Evolutionary conservation across 805 yeast species (phyloP), one percentile per base, ranked within the genome.

Genomic region (Wickerhamiella kazuoi): DNA sequence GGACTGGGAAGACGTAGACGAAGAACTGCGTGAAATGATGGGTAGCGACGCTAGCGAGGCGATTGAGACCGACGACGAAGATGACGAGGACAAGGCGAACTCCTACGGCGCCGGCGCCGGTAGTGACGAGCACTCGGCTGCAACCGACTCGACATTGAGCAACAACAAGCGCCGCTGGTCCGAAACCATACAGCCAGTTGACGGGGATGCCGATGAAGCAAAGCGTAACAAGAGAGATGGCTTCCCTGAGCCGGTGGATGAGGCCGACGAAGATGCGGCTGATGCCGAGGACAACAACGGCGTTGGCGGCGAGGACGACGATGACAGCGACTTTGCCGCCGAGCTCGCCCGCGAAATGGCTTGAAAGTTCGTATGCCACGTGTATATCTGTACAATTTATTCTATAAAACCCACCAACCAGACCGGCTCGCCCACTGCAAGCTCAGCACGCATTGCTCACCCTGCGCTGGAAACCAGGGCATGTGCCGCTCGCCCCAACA

Each of bases 11-110:
- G 72, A 67, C 16, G 69, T 72, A 18, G 65, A 67, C 46, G 68
- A 68, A 39, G 77, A 72, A 47, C 68, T 71, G 18, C 72, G 69
- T 38, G 76, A 71, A 43, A 67, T 71, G 44, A 54, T 60, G 45
- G 52, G 47, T n/a, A 51, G 41, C 19, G 61, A 52, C 13, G 57
- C 51, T 20, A 48, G 49, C 13, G 59, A 45, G 17, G 53, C 44
- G 3, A 41, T 39, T 30, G 36, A 29, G 19, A 13, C 39, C 35
- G 7, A 7, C 6, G 26, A 20, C 17, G 38, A 36, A n/a, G 36
- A 33, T 7, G 39, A 24, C 15, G 37, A 37, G 16, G 40, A 32
- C 17, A 45, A 32, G 19, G 31, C 33, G 18, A 33, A 14, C n/a
- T 23, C 21, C 18, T 8, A 18, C 23, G 24, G 30, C 13, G 34